phyloP scores from a whole-genome alignment of 2,329 filamentous ascomycete species.

The Penicillium freii region DNA sequence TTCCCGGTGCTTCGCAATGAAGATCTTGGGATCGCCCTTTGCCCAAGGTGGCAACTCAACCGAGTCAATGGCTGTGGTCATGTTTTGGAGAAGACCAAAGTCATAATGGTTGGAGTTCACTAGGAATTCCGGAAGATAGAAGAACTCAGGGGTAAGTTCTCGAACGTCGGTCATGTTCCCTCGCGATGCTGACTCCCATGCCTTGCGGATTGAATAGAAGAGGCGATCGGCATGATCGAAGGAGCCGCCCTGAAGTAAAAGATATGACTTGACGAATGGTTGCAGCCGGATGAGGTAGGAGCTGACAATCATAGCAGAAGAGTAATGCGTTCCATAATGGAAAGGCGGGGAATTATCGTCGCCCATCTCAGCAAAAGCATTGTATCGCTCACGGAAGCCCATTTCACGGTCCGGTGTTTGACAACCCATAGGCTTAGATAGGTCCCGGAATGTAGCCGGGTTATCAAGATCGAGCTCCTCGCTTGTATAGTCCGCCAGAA shows the following conservation, averaged over 20 bases:
- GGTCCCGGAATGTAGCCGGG: constrained; percentile 80
- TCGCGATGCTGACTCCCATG: constrained; percentile 85
- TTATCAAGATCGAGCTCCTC: constrained; percentile 85
- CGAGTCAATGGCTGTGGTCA: constrained; percentile 74
- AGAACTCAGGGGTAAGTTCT: constrained; percentile 95
- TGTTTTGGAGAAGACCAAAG: constrained; percentile 82
- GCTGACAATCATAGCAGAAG: constrained; percentile 97
- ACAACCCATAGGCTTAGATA: constrained; percentile 95
- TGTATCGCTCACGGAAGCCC: constrained; percentile 80
- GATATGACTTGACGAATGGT: constrained; percentile 93
- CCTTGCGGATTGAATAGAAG: constrained; percentile 87
- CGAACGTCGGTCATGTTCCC: constrained; percentile 92
- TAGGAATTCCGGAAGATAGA: constrained; percentile 91
- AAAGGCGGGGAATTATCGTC: constrained; percentile 74
- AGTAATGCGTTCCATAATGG: constrained; percentile 98
- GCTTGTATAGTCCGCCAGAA: constrained; percentile 92
- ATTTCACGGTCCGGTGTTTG: constrained; percentile 73
- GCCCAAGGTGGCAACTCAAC: constrained; percentile 94
- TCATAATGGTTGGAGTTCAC: constrained; percentile 94
- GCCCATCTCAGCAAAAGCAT: constrained; percentile 84
- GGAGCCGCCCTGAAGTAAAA: constrained; percentile 88
- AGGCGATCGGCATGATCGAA: constrained; percentile 95
- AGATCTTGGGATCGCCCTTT: constrained; percentile 91
- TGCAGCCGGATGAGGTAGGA: constrained; percentile 94
- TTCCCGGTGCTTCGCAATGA: constrained; percentile 93